Base-by-base conservation (phyloP, 106 monocot species). In the Allium sativum region DNA sequence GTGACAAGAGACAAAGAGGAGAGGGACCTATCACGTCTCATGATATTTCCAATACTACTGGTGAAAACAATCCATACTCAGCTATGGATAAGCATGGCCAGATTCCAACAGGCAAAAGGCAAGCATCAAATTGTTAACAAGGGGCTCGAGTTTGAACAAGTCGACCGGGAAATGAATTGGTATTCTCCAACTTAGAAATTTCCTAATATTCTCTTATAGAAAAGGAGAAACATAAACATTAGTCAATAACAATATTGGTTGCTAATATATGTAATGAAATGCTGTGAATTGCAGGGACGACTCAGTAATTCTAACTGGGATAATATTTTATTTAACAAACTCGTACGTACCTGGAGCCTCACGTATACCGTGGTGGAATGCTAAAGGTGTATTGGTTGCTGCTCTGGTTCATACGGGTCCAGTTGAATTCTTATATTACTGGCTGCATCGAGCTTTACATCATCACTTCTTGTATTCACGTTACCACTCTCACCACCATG, bases 251-350 rank as follows among this genome's bases (percentile, higher is more conserved):
- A 31, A 31, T 31, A 31, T 31, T 31, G 5, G 31, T 31, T 31
- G 31, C 31, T 31, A 31, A 31, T 31, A 31, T 3, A 31, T 31
- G 5, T 41, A 14, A 40, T 62, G 62, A 44, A 62, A 21, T 22
- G n/a, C n/a, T n/a, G n/a, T n/a, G n/a, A n/a, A n/a, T n/a, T n/a
- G 70, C 80, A 89, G 93, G 94, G 94, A 94, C 40, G 94, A 94
- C 61, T 81, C 86, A 47, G 64, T 94, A 20, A 45, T 94, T 31
- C 70, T 94, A 47, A 83, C 73, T 15, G 78, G 83, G 3, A 43
- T 90, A 7, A 20, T 94, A 8, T 53, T 86, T 19, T 82, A 84
- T 65, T 0, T 81, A 31, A 70, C 18, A 11, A 52, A 62, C 52
- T 9, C 52, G 10, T 61, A 68, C 40, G 2, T 83, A 10, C 82